Evolutionary conservation across 306 rosid species (phyloP), one percentile per base, ranked within the genome.

Genomic region (Oxytropis ochrocephala): DNA sequence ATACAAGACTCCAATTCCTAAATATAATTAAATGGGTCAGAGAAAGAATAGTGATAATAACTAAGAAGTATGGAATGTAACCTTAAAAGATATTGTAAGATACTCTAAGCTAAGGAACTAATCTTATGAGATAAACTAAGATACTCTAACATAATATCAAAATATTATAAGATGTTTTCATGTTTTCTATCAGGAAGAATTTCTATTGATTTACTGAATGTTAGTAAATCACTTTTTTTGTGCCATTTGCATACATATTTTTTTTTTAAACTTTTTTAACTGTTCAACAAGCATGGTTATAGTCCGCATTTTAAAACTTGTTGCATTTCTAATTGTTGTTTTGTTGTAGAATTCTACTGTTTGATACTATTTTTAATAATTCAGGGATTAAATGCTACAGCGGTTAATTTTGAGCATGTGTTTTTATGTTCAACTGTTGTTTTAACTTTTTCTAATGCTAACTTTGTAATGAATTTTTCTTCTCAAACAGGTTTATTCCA

Each of bases 401-500:
- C 5, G 21, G 33, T 49, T 63, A 69, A 52, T 75, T 42, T 13
- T 64, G 21, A 39, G 36, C 35, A 35, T 19, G 60, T 54, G 30
- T 64, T 21, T 18, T 19, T 46, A 29, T 14, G n/a, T 61, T 43
- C 8, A 11, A 24, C 29, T 46, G 17, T 55, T 60, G 69, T 54
- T 67, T 65, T 42, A 50, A 38, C 61, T 52, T 39, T 39, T 64
- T 73, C 2, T 35, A 19, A 41, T 19, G 30, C 70, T 38, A 6
- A n/a, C n/a, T 44, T 55, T 59, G 69, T 54, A 56, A 47, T 62
- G 13, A 73, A 21, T 10, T 49, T 67, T 70, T 72, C 59, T 18
- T 73, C 62, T 74, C 59, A 29, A 43, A 64, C 66, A 52, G 81
- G 67, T 16, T 74, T 59, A 8, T 70, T 33, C 35, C 33, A 44